Evolutionary conservation across 2,329 filamentous ascomycete species (phyloP).

Genomic region (Gnomoniopsis sp.): DNA sequence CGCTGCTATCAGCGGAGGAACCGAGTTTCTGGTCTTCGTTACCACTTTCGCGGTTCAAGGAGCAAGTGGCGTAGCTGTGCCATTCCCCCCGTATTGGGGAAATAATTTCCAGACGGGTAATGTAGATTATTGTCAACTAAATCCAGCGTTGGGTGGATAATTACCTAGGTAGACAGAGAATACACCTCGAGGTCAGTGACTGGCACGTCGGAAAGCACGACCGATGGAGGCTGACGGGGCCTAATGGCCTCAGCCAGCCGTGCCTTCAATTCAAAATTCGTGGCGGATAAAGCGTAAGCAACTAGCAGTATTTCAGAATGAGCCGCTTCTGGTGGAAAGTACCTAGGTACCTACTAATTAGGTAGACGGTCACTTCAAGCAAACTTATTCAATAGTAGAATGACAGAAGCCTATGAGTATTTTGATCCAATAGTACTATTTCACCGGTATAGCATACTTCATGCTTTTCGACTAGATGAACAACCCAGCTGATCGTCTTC

Average conservation of each 20-base stretch:
- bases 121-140: not conserved
- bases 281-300: not conserved
- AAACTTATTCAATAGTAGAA: too few species aligned
- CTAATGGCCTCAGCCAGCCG: too few species aligned
- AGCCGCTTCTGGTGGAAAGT: not conserved
- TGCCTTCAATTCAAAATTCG: too few species aligned
- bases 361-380: not conserved
- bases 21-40: slow-evolving; percentile 25
- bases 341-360: not conserved
- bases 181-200: too few species aligned
- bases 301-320: not conserved
- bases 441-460: not conserved
- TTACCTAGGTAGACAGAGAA: not conserved
- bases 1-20: slow-evolving; percentile 26
- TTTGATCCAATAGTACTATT: not conserved
- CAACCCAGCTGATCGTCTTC: not conserved
- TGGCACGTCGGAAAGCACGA: too few species aligned
- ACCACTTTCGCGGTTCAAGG: slow-evolving; percentile 10
- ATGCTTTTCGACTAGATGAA: not conserved
- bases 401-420: too few species aligned
- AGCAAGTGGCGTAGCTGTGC: not conserved
- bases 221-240: too few species aligned
- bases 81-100: slow-evolving; percentile 17
- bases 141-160: not conserved
- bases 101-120: slow-evolving; percentile 24